Percentiles rank a stretch among this genome's conserved stretches.
phyloP scores from a whole-genome alignment of 495 filamentous ascomycete genomes.

The Xylaria acuta region DNA sequence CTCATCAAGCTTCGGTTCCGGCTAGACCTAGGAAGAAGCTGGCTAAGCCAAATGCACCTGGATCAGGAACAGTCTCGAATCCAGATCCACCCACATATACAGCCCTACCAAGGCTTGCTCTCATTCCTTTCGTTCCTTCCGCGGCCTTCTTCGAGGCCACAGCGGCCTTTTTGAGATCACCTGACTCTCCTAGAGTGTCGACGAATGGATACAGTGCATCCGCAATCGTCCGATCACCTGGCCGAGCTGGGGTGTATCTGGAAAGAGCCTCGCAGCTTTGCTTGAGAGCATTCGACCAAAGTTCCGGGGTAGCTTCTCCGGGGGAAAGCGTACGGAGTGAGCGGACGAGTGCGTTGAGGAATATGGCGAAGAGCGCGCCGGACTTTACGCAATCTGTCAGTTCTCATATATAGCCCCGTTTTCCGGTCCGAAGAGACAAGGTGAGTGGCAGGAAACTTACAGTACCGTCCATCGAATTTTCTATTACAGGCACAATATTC shows the following conservation, averaged over 20 bases:
- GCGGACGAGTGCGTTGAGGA: slow-evolving; percentile 86
- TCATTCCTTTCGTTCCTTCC: slow-evolving; percentile 88
- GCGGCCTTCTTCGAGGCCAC: slow-evolving; percentile 77
- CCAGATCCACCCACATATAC: slow-evolving; percentile 92
- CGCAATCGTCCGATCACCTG: slow-evolving; percentile 88
- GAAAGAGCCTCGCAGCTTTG: slow-evolving; percentile 72
- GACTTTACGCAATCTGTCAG: slow-evolving; percentile 47
- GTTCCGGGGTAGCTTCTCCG: slow-evolving; percentile 55
- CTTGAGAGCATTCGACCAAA: slow-evolving; percentile 78
- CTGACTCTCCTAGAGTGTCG: slow-evolving; percentile 65
- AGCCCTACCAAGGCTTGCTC: slow-evolving; percentile 81
- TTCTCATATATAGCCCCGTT: not conserved
- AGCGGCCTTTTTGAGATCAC: slow-evolving; percentile 72
- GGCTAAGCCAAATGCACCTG: slow-evolving; percentile 84
- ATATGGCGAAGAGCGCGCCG: slow-evolving; percentile 94
- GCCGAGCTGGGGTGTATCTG: slow-evolving; percentile 87
- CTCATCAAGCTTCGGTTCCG: slow-evolving; percentile 42
- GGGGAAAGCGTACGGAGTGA: slow-evolving; percentile 65
- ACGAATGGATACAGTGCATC: slow-evolving; percentile 92
- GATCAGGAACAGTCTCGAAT: slow-evolving; percentile 84
- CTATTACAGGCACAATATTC: slow-evolving; percentile 81
- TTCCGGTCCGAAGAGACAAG: not conserved
- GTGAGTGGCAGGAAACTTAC: slow-evolving; percentile 7
- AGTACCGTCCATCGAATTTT: slow-evolving; percentile 92
- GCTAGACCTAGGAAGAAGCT: slow-evolving; percentile 82